Percentiles rank a stretch among this genome's conserved stretches.
Conservation (phyloP, 441 rosid species). For the Syzygium malaccense region DNA sequence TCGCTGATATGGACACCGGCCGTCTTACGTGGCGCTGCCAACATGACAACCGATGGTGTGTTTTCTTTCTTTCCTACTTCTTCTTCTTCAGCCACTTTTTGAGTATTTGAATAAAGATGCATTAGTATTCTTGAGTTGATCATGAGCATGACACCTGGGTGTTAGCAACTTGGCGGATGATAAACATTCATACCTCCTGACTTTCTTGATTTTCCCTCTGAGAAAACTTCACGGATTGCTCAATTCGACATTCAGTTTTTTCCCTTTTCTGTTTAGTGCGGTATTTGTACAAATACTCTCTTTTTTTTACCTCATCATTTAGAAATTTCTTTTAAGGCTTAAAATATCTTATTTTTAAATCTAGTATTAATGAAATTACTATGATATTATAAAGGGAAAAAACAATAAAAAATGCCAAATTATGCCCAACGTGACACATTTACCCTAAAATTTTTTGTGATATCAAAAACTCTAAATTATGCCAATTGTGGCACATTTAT, state of each 20-base stretch:
- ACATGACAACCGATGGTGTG: too few species aligned
- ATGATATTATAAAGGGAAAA: neutral
- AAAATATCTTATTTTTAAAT: neutral
- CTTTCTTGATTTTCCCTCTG: neutral
- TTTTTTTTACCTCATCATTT: neutral
- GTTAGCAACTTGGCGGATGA: neutral
- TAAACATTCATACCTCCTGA: neutral
- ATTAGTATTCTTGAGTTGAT: neutral
- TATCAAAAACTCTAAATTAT: too few species aligned
- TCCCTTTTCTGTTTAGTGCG: too few species aligned
- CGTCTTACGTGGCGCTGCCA: fast-evolving
- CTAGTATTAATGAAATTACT: neutral
- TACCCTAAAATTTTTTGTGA: too few species aligned
- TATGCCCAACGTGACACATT: too few species aligned
- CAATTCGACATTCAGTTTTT: neutral
- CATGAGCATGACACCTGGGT: neutral
- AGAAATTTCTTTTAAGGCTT: neutral
- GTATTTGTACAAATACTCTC: too few species aligned
- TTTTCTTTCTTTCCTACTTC: too few species aligned
- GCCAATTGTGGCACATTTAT: too few species aligned
- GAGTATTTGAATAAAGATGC: too few species aligned
- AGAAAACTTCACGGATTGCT: neutral
- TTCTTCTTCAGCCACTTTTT: too few species aligned
- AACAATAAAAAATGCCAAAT: too few species aligned
- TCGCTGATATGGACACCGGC: too few species aligned